These are phyloP conservation scores for Hypholoma fasciculare DNA, from an alignment of 768 basidiomycete genomes.

Conservation along the genomic window DNA sequence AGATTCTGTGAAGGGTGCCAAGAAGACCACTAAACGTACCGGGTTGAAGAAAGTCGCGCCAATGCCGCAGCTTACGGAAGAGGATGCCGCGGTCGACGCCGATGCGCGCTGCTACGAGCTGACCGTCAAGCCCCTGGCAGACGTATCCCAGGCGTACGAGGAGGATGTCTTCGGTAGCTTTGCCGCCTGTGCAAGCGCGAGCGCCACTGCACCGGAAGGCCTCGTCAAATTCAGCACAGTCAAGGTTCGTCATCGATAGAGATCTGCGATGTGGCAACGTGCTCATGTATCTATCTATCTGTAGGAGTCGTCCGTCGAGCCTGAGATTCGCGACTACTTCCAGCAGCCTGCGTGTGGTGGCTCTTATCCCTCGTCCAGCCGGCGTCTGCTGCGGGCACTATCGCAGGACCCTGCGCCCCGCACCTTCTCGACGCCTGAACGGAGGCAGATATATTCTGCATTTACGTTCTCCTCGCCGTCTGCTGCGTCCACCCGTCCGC, in stretches of 20 bases:
- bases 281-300: constrained; percentile 14
- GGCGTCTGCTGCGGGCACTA: constrained; percentile 20
- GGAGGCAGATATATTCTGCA: constrained; percentile 68
- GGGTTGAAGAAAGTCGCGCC: constrained; percentile 50
- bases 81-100: constrained; percentile 49
- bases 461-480: constrained; percentile 83
- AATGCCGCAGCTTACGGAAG: constrained; percentile 57
- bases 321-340: constrained; percentile 58
- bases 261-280: background rate
- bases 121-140: constrained; percentile 77
- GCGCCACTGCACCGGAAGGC: constrained; percentile 26
- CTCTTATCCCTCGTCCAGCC: constrained; percentile 25
- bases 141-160: constrained; percentile 72
- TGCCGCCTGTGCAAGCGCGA: constrained; percentile 17
- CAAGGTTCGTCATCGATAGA: constrained; percentile 41
- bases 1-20: constrained; percentile 36
- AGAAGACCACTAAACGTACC: constrained; percentile 39
- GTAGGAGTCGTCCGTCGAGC: constrained; percentile 57
- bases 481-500: constrained; percentile 36
- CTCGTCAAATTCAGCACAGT: constrained; percentile 40
- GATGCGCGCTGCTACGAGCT: constrained; percentile 80
- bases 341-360: constrained; percentile 33
- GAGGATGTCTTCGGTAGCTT: constrained; percentile 31
- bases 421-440: constrained; percentile 73
- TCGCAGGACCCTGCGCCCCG: constrained; percentile 31